Conservation (phyloP, 192 early-diverging fungal species). For the Funneliformis geosporum region DNA sequence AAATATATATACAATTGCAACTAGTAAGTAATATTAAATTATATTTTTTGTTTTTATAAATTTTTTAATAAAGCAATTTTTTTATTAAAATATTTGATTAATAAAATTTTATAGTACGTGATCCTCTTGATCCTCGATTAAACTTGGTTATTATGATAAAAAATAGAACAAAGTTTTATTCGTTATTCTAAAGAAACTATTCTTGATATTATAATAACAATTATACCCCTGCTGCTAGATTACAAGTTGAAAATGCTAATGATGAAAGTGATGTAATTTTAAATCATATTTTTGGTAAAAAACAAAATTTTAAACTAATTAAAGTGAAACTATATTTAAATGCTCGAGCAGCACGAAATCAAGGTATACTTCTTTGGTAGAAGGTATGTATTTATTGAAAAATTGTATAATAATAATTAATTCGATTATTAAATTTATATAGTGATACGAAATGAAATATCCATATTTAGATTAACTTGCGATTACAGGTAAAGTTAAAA, state of each 20-base stretch:
- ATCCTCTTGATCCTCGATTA: not conserved
- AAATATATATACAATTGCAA: not conserved
- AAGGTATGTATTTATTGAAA: no score
- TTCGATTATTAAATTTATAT: not conserved
- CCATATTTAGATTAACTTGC: no score
- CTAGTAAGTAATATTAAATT: not conserved
- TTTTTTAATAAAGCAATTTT: not conserved
- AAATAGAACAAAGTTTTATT: no score
- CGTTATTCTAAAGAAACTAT: not conserved
- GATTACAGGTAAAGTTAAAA: no score
- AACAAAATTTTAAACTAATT: not conserved
- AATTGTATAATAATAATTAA: not conserved
- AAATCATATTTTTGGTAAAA: conserved; percentile 11
- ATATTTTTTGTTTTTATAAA: not conserved
- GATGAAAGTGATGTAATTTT: not conserved
- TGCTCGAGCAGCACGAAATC: not conserved
- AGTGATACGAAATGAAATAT: not conserved
- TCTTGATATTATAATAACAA: conserved; percentile 5
- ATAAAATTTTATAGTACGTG: not conserved
- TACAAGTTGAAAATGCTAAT: not conserved
- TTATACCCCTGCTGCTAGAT: not conserved
- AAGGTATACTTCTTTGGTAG: no score
- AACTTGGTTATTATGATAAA: not conserved
- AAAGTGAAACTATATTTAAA: conserved; percentile 12
- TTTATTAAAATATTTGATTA: not conserved